Evolutionary conservation across 2,329 filamentous ascomycete genomes (phyloP).

Genomic region (Hypomyces perniciosus): DNA sequence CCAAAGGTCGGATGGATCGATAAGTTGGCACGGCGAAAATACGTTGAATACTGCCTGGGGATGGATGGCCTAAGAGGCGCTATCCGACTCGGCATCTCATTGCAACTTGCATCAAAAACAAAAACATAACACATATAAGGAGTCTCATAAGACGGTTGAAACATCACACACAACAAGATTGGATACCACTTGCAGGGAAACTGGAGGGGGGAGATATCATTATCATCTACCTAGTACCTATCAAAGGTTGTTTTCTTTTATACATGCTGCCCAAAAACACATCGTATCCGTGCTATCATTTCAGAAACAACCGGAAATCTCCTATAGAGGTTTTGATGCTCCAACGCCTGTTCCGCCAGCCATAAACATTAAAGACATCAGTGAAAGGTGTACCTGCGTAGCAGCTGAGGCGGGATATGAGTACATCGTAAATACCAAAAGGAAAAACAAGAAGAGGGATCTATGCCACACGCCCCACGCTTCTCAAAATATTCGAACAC

Average conservation of each 20-base stretch:
- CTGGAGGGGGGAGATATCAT: conserved; percentile 54
- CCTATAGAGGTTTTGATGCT: conserved; percentile 43
- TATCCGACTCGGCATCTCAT: too few relatives aligned
- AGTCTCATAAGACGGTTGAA: too few relatives aligned
- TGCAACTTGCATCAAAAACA: not conserved
- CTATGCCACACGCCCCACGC: conserved; percentile 30
- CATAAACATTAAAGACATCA: conserved; percentile 41
- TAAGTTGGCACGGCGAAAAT: conserved; percentile 15
- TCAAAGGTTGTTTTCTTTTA: conserved; percentile 35
- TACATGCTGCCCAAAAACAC: conserved; percentile 39
- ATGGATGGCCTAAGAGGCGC: conserved; percentile 13
- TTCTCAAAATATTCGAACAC: conserved; percentile 28
- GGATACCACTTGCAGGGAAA: not conserved
- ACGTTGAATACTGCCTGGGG: conserved; percentile 17
- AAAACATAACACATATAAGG: not conserved
- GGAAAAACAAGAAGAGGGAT: conserved; percentile 28
- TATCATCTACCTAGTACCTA: conserved; percentile 37
- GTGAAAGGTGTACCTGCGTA: conserved; percentile 34
- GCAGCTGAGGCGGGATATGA: conserved; percentile 39
- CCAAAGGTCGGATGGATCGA: not conserved
- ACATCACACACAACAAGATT: too few relatives aligned
- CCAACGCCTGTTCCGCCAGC: conserved; percentile 45
- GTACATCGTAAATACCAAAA: conserved; percentile 45
- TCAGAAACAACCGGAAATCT: conserved; percentile 40
- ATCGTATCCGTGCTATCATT: conserved; percentile 37